Percentiles rank a stretch among this genome's conserved stretches.
phyloP scores from a whole-genome alignment of 169 alveolate species.

The Plasmodium gonderi region DNA sequence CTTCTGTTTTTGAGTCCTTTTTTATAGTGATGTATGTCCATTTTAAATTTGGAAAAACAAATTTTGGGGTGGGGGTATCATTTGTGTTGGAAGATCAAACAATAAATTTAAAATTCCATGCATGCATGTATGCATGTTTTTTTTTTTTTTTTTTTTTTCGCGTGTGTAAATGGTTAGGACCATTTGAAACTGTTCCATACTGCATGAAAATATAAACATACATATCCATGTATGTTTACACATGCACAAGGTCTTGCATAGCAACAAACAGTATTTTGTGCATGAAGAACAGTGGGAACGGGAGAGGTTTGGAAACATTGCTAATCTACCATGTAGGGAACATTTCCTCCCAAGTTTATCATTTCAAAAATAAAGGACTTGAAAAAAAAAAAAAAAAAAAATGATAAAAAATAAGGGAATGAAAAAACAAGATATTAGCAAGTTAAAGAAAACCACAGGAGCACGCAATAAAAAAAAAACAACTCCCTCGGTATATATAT shows the following conservation, averaged over 20 bases:
- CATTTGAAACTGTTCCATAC: no score
- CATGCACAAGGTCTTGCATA: no score
- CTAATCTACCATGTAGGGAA: not conserved
- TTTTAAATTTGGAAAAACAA: no score
- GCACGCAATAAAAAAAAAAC: not conserved
- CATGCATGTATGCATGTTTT: not conserved
- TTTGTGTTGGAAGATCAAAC: not conserved
- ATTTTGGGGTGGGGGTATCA: no score
- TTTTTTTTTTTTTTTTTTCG: no score
- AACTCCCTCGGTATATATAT: not conserved
- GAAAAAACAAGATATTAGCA: conserved; percentile 17
- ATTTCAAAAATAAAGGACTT: not conserved
- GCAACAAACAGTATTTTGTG: no score
- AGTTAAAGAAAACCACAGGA: not conserved
- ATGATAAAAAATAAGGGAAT: conserved; percentile 26
- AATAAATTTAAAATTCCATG: not conserved
- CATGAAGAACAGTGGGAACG: not conserved
- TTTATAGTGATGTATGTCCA: no score
- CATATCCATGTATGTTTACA: no score
- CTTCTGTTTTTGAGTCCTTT: not conserved
- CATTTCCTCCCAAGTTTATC: not conserved
- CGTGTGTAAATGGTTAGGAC: not conserved
- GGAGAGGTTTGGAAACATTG: no score
- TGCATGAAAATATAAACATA: not conserved
- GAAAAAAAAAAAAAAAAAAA: not conserved